Percentiles rank a stretch among this genome's conserved stretches.
Conservation (phyloP, 169 alveolate genomes). For the Plasmodium relictum region DNA sequence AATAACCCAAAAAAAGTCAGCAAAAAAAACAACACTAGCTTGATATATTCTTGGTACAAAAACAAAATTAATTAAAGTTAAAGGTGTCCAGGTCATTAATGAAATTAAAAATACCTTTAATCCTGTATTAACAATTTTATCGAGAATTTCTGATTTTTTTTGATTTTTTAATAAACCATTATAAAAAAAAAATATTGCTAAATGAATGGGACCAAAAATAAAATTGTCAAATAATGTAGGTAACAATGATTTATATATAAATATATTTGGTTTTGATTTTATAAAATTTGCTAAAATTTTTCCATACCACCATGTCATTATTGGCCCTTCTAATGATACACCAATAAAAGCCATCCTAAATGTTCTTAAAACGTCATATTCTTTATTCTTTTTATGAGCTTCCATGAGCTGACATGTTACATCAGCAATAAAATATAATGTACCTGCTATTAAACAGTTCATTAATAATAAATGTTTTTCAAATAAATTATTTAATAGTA, state of each 20-base stretch:
- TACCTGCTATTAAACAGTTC: constrained; percentile 69
- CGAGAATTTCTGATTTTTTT: constrained; percentile 52
- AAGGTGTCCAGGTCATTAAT: constrained; percentile 75
- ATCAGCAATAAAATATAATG: constrained; percentile 67
- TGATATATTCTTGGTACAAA: constrained; percentile 75
- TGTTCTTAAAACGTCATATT: constrained; percentile 60
- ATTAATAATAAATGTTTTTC: constrained; percentile 76
- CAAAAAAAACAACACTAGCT: constrained; percentile 73
- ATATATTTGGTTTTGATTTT: constrained; percentile 68
- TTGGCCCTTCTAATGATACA: constrained; percentile 65
- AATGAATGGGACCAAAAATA: constrained; percentile 74
- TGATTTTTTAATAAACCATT: constrained; percentile 75
- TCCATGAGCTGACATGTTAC: constrained; percentile 72
- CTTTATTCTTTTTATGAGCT: constrained; percentile 11
- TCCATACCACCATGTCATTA: constrained; percentile 79
- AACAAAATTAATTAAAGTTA: constrained; percentile 75
- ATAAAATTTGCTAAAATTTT: constrained; percentile 68
- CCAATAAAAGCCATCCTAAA: constrained; percentile 68
- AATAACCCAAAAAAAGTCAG: constrained; percentile 77
- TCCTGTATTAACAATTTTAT: constrained; percentile 73
- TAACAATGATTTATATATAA: constrained; percentile 71
- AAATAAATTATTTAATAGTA: constrained; percentile 61
- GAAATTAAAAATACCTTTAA: constrained; percentile 68
- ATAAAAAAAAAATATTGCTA: constrained; percentile 68
- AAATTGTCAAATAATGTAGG: constrained; percentile 78